These are phyloP conservation scores for Mycocentrospora acerina DNA, from an alignment of 2,329 filamentous ascomycete species.

Conservation along the genomic window DNA sequence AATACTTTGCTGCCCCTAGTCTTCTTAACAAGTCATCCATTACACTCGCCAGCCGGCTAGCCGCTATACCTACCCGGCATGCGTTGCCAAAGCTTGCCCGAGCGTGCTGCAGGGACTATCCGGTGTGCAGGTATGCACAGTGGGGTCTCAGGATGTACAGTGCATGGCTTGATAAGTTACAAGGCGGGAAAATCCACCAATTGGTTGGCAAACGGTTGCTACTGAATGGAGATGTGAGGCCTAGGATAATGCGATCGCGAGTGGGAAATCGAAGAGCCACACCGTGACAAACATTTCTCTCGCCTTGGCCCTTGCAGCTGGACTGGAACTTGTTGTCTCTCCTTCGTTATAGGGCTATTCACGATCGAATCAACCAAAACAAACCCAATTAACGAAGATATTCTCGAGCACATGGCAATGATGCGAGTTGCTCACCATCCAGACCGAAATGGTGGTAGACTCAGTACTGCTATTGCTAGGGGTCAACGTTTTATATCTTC, in stretches of 20 bases:
- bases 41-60: constrained; percentile 22
- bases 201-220: constrained; percentile 24
- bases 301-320: constrained; percentile 31
- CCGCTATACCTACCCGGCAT: constrained; percentile 26
- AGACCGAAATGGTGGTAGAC: no score
- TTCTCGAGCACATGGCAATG: constrained; percentile 12
- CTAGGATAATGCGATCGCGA: constrained; percentile 22
- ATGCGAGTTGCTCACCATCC: constrained; percentile 4
- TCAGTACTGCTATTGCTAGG: not conserved
- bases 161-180: constrained; percentile 25
- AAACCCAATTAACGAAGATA: constrained; percentile 13
- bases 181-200: constrained; percentile 13
- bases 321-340: constrained; percentile 9
- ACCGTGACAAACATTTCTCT: constrained; percentile 37
- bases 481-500: not conserved
- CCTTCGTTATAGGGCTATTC: constrained; percentile 13
- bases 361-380: constrained; percentile 12
- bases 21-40: constrained; percentile 17
- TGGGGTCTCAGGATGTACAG: constrained; percentile 28
- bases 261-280: constrained; percentile 37
- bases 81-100: constrained; percentile 34
- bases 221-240: constrained; percentile 20
- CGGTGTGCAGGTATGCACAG: constrained; percentile 30
- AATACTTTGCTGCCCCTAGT: constrained; percentile 18
- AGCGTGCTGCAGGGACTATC: constrained; percentile 31